Evolutionary conservation across 2,329 filamentous ascomycete genomes (phyloP).

Genomic region (Penicillium sp.): DNA sequence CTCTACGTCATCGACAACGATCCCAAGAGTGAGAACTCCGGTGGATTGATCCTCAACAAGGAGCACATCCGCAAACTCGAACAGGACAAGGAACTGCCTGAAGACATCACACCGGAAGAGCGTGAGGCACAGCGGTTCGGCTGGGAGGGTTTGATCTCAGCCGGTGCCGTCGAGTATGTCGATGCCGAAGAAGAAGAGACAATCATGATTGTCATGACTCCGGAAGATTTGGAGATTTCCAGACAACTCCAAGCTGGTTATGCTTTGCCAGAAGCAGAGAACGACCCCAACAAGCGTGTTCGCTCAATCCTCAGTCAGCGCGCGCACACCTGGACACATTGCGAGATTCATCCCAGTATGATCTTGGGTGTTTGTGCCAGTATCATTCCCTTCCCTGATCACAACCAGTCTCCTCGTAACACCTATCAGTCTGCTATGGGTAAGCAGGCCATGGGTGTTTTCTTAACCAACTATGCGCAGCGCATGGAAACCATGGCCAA

Average conservation of each 20-base stretch:
- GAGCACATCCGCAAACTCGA: slow-evolving; percentile 78
- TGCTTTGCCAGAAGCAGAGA: slow-evolving; percentile 60
- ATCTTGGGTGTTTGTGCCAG: slow-evolving; percentile 97
- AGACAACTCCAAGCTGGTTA: slow-evolving; percentile 69
- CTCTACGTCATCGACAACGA: slow-evolving; percentile 93
- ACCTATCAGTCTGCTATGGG: slow-evolving; percentile 99
- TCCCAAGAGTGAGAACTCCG: slow-evolving; percentile 69
- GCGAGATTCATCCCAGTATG: slow-evolving; percentile 99
- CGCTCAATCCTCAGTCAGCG: slow-evolving; percentile 85
- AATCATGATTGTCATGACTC: slow-evolving; percentile 99
- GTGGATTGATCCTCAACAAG: slow-evolving; percentile 78
- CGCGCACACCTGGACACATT: slow-evolving; percentile 93
- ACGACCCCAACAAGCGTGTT: slow-evolving; percentile 80
- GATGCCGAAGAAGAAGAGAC: slow-evolving; percentile 99
- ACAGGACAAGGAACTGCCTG: slow-evolving; percentile 66
- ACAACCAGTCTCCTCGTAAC: slow-evolving; percentile 97
- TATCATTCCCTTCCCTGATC: slow-evolving; percentile 99
- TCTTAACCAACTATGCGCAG: slow-evolving; percentile 92
- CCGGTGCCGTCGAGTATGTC: slow-evolving; percentile 90
- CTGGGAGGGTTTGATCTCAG: slow-evolving; percentile 82
- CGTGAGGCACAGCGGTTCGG: slow-evolving; percentile 67
- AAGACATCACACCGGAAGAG: slow-evolving; percentile 61
- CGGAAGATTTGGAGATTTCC: slow-evolving; percentile 84
- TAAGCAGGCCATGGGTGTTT: slow-evolving; percentile 99
- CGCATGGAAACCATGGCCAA: slow-evolving; percentile 99